Evolutionary conservation across 331 rosid genomes (phyloP), one percentile per base, ranked within the genome.

Genomic region (Telfairia occidentalis): DNA sequence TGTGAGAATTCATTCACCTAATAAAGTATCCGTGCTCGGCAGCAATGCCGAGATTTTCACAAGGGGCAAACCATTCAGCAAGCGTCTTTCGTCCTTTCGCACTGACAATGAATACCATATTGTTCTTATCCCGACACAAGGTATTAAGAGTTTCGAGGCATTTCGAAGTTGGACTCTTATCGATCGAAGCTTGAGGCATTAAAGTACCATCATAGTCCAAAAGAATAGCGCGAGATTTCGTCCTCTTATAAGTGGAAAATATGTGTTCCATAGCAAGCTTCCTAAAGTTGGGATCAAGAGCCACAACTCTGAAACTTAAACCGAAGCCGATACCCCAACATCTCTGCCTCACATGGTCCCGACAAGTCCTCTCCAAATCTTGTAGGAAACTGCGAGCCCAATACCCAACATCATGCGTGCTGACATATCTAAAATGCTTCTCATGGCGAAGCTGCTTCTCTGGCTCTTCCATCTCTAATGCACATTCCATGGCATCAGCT

Each of bases 241-340:
- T 86, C 77, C 85, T 81, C 73, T 73, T 87, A 61, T 90, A 90
- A 74, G 96, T 87, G 18, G 88, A 83, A 26, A 87, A 87, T 18
- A 90, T 90, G 59, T 87, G 88, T 79, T 90, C 96, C 89, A 90
- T 82, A 3, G 82, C 77, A 24, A 90, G 88, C 85, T 90, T 90
- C 82, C 67, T 75, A 86, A 90, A 90, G 86, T 84, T 87, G 9
- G 87, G 89, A 83, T 85, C 92, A 63, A 90, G 89, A 26, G 96
- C 96, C 65, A 90, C 92, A 66, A 90, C 96, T 83, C 96, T 78
- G 55, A 90, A 90, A 77, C 96, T 81, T 77, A 90, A 82, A 15
- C 96, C 96, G 55, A 90, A 90, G 32, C 96, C 96, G 10, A 90
- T 90, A 46, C 92, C 96, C 90, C 92, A 90, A 82, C 88, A 84